Percentiles rank a stretch among this genome's conserved stretches.
phyloP scores from a whole-genome alignment of 495 filamentous ascomycete genomes.

The Neurospora sp. region DNA sequence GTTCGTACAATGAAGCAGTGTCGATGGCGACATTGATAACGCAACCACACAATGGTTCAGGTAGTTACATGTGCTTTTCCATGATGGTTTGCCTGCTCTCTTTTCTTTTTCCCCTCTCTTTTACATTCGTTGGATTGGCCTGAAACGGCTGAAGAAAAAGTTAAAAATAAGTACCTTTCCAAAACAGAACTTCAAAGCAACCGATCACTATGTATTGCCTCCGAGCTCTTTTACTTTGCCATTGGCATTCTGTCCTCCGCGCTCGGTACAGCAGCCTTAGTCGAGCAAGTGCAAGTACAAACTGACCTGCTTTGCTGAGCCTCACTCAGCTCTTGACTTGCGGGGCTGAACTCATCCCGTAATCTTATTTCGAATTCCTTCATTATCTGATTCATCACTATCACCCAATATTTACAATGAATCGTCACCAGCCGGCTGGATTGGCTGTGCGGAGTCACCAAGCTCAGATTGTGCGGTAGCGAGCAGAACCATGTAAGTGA shows the following conservation, averaged over 20 bases:
- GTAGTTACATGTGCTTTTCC: not conserved
- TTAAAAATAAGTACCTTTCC: not conserved
- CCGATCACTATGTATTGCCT: not conserved
- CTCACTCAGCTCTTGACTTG: not conserved
- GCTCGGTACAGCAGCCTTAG: not conserved
- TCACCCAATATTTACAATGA: not conserved
- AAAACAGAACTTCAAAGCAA: not conserved
- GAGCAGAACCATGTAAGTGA: not conserved
- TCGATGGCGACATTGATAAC: not conserved
- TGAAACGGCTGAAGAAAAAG: not conserved
- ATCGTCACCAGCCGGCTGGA: not conserved
- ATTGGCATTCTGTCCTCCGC: not conserved
- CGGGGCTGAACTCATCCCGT: not conserved
- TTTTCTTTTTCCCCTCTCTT: not conserved
- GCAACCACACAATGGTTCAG: constrained; percentile 1
- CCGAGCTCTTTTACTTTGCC: not conserved
- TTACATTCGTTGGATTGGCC: not conserved
- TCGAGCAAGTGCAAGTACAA: not conserved
- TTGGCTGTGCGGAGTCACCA: not conserved
- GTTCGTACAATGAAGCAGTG: not conserved
- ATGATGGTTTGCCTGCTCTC: not conserved
- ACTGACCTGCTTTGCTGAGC: not conserved
- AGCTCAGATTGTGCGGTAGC: not conserved
- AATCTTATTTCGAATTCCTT: not conserved
- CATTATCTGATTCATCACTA: not conserved